Evolutionary conservation across 306 rosid species (phyloP).

Genomic region (Vigna nakashimae): DNA sequence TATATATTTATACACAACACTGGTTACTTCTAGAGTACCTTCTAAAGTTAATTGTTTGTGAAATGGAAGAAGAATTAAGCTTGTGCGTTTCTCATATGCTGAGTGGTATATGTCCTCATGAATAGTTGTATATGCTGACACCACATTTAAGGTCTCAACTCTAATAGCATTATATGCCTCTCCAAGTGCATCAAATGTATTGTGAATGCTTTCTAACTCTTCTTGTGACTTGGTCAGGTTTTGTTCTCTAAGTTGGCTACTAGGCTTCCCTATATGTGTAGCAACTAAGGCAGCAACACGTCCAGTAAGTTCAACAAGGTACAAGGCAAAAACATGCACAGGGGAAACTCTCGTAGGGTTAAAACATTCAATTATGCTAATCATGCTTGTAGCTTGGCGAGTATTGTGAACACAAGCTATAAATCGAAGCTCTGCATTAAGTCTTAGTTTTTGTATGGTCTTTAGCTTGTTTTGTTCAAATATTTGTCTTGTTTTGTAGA

Average conservation of each 20-base stretch:
- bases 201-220: conserved; percentile 42
- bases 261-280: conserved; percentile 33
- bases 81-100: conserved; percentile 40
- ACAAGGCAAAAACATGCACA: conserved; percentile 42
- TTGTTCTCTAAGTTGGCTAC: conserved; percentile 4
- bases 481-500: conserved; percentile 45
- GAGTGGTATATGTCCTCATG: conserved; percentile 46
- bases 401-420: conserved; percentile 49
- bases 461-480: conserved; percentile 42
- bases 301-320: conserved; percentile 48
- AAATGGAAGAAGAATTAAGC: conserved; percentile 50
- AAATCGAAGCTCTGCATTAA: conserved; percentile 50
- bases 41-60: conserved; percentile 38
- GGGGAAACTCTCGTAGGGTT: conserved; percentile 44
- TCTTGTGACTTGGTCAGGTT: conserved; percentile 42
- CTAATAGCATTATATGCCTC: conserved; percentile 38
- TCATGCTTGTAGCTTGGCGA: conserved; percentile 39
- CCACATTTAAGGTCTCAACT: conserved; percentile 36
- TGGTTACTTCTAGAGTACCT: conserved; percentile 33
- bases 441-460: conserved; percentile 46
- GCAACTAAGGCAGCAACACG: conserved; percentile 49
- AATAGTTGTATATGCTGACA: conserved; percentile 49
- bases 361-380: conserved; percentile 41
- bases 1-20: conserved; percentile 21
- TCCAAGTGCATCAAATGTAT: conserved; percentile 33